Conservation (phyloP, 805 yeast species). For the Schizosaccharomyces octosporus region DNA sequence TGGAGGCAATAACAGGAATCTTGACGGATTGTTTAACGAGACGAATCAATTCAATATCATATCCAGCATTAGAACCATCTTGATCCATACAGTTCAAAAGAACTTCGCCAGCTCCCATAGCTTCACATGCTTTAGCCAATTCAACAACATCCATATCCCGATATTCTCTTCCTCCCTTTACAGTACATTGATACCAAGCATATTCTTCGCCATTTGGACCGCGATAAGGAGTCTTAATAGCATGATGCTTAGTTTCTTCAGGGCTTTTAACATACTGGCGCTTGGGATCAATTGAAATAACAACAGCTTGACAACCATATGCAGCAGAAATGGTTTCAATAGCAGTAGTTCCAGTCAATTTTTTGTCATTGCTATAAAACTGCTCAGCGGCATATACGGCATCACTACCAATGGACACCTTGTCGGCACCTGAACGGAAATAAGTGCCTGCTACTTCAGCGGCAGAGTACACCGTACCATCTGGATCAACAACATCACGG, state of each 20-base stretch:
- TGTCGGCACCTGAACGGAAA: constrained; percentile 93
- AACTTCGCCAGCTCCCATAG: constrained; percentile 88
- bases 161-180: constrained; percentile 85
- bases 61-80: constrained; percentile 91
- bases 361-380: constrained; percentile 33
- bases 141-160: constrained; percentile 81
- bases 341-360: constrained; percentile 53
- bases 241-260: constrained; percentile 29
- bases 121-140: constrained; percentile 68
- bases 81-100: constrained; percentile 83
- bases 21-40: constrained; percentile 53
- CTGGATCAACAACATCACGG: constrained; percentile 69
- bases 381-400: constrained; percentile 81
- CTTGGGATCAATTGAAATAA: constrained; percentile 93
- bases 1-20: constrained; percentile 89
- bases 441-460: constrained; percentile 74
- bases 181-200: constrained; percentile 87
- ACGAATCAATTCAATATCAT: constrained; percentile 59
- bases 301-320: constrained; percentile 93
- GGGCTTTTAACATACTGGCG: constrained; percentile 53
- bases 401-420: constrained; percentile 92
- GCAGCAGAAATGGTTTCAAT: constrained; percentile 80
- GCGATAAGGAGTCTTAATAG: constrained; percentile 34
- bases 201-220: constrained; percentile 80
- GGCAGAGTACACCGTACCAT: constrained; percentile 57